Base-by-base conservation (phyloP, 371 early-diverging fungal genomes). In the Choanephora cucurbitarum region DNA sequence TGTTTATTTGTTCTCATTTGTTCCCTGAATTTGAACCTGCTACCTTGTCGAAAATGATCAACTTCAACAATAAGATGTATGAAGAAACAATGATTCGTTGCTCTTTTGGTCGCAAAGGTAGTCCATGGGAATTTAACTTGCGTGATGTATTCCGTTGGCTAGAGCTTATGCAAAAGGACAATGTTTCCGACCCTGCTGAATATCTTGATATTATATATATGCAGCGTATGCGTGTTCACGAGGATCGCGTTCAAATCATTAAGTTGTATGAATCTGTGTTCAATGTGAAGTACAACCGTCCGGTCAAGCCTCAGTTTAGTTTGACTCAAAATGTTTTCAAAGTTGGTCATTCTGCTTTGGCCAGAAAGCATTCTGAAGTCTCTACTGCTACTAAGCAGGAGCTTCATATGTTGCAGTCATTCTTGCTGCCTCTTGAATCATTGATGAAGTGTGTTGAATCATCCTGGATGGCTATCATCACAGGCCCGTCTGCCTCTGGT, bases 61-160 rank as follows among this genome's bases (percentile, higher is more conserved):
- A 86, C 24, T 97, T 98, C 71, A 97, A 95, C 72, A 77, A 82
- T 49, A 77, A 75, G 8, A 87, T 98, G 85, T 92, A 92, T 56
- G 78, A 87, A 44, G 89, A 88, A 58, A 91, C 93, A 1, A 92
- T 93, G 89, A 81, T 84, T 32, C 79, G 79, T 47, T 79, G 91
- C 40, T 61, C 66, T 37, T 96, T 96, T 76, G 98, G 93, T 31
- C 73, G 82, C 28, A 75, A 80, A 3, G 99, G 99, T n/a, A 78
- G 86, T 15, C 99, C 99, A 3, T 98, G 98, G 98, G 98, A 98
- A 67, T 98, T 98, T 73, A 98, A 98, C 63, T 72, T 98, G 52
- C 91, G 99, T 41, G 99, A 98, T 79, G 90, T 96, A 19, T 86
- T 93, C 75, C 88, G 99, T 47, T 97, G 98, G 93, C 77, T 97